Conservation (phyloP, 441 rosid species). For the Erysimum cheiri region DNA sequence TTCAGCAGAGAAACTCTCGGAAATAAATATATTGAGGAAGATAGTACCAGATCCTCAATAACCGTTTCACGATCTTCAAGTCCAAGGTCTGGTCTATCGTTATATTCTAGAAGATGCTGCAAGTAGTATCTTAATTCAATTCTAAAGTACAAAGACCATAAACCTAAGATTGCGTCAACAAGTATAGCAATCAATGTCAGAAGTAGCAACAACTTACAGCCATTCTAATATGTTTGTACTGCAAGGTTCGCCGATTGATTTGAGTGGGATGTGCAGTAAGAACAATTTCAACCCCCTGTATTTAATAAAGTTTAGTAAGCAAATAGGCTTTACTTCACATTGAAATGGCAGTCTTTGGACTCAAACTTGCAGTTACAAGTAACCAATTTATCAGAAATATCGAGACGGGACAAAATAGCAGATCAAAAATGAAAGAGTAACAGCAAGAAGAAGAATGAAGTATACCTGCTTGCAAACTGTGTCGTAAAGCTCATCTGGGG, state of each 20-base stretch:
- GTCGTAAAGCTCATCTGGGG: conserved; percentile 77
- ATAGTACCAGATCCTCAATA: conserved; percentile 90
- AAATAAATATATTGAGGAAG: conserved; percentile 32
- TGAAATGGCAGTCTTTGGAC: conserved; percentile 2
- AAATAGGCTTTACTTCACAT: conserved; percentile 8
- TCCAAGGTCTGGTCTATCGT: conserved; percentile 91
- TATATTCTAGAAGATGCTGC: conserved; percentile 94
- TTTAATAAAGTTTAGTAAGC: conserved; percentile 3
- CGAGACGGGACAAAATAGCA: background rate
- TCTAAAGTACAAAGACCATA: conserved; percentile 34
- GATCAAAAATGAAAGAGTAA: conserved; percentile 13
- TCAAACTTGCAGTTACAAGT: conserved; percentile 14
- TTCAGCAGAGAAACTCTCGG: conserved; percentile 20
- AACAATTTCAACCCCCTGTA: conserved; percentile 96
- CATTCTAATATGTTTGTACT: conserved; percentile 91
- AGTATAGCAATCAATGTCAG: conserved; percentile 24
- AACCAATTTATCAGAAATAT: conserved; percentile 10
- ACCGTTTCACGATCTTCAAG: conserved; percentile 92
- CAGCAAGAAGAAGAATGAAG: conserved; percentile 17
- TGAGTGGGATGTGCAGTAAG: conserved; percentile 99
- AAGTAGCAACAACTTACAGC: conserved; percentile 62
- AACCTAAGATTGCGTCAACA: conserved; percentile 17
- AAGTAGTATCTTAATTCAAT: conserved; percentile 28
- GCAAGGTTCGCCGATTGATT: conserved; percentile 88
- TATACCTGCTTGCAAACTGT: conserved; percentile 86